These are phyloP conservation scores for Mortierella hygrophila DNA, from an alignment of 192 early-diverging fungal species.

Conservation along the genomic window DNA sequence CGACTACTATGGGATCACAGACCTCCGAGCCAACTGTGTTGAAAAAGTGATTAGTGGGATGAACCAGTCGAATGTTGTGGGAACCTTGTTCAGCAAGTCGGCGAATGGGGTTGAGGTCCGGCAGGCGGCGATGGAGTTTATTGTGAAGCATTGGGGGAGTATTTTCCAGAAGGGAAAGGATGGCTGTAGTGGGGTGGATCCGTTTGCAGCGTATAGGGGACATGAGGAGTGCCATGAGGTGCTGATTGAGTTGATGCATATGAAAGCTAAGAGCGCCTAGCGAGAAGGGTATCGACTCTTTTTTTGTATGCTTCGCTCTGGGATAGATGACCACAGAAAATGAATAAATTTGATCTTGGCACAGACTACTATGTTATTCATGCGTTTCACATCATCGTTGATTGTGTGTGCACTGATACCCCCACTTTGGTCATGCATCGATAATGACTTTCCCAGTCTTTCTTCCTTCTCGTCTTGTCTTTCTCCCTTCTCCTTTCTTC, in stretches of 20 bases:
- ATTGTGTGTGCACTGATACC: too few species aligned
- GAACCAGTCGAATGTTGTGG: neutral
- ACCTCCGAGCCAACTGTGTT: neutral
- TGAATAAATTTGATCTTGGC: too few species aligned
- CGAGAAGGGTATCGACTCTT: too few species aligned
- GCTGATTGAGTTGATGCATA: conserved; percentile 25
- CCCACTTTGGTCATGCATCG: too few species aligned
- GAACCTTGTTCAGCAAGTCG: neutral
- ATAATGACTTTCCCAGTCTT: too few species aligned
- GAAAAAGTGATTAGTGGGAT: neutral
- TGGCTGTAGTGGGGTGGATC: neutral
- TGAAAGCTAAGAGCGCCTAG: neutral
- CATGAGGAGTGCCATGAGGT: conserved; percentile 7
- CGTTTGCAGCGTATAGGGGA: conserved; percentile 12
- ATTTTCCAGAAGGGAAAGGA: neutral
- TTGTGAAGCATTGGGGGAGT: neutral
- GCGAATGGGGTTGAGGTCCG: neutral
- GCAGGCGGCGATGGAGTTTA: neutral
- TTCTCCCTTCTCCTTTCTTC: too few species aligned
- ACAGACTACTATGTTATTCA: too few species aligned
- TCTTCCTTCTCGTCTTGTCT: too few species aligned
- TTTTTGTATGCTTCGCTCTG: too few species aligned
- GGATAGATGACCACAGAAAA: too few species aligned
- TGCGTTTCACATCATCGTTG: too few species aligned
- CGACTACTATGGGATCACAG: neutral